Evolutionary conservation across 129 eudicot genomes (phyloP), one percentile per base, ranked within the genome.

Genomic region (Helianthus annuus): DNA sequence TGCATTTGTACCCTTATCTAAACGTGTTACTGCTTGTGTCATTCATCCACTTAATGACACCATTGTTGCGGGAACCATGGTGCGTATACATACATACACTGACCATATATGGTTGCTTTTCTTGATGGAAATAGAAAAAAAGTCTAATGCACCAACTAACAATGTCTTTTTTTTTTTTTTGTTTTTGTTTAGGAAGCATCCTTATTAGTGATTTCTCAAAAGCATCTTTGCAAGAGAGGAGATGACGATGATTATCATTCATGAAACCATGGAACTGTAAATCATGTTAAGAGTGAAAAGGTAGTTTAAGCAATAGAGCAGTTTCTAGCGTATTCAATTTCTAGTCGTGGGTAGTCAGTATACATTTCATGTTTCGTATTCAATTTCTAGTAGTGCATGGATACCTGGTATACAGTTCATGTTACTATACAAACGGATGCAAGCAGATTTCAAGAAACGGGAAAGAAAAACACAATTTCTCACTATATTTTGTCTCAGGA

Each of bases 31-130:
- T 13, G 92, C 95, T 38, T 94, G 98, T 77, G 83, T 82, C 32
- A 67, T 84, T 53, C 97, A 94, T 84, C 98, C 98, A 36, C 80
- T 79, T 44, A 83, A 86, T 70, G 93, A 85, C 72, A 65, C 88
- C 74, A 84, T 90, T 65, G 82, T 94, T 48, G 96, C 89, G 78
- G 98, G 97, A 85, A 94, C 97, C 55, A 63, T 79, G 96, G 98
- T 94, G 51, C 24, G 53, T 52, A 51, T 69, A 44, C 48, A 55
- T 57, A n/a, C 13, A 56, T 24, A 27, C 32, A 27, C 32, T 27
- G 32, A 27, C 15, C 44, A 5, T 49, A 16, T 34, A 45, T 55
- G 56, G 45, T 36, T 32, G 44, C 61, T 14, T 27, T 45, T 59
- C n/a, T 19, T 76, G 57, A 59, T 22, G n/a, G 49, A 68, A 57